phyloP scores from a whole-genome alignment of 192 early-diverging fungal species.

The Coemansia sp. region DNA sequence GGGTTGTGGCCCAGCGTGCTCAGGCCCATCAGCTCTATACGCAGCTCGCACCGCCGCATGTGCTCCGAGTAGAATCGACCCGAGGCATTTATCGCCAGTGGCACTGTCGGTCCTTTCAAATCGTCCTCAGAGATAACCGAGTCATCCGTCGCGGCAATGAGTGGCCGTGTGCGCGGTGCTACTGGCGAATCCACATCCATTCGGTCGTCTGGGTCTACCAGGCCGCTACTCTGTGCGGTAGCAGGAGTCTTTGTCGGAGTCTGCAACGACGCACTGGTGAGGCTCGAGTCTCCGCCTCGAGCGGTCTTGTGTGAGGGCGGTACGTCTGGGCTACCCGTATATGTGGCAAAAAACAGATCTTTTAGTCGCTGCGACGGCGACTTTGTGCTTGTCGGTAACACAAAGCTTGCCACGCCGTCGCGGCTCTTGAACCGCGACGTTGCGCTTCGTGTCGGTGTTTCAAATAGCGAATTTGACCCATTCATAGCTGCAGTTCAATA shows the following conservation, averaged over 20 bases:
- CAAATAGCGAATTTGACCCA: slow-evolving; percentile 12
- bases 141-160: neutral
- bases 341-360: slow-evolving; percentile 47
- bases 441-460: slow-evolving; percentile 31
- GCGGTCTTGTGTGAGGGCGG: slow-evolving; percentile 5
- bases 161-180: neutral
- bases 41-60: slow-evolving; percentile 48
- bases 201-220: slow-evolving; percentile 6
- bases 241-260: slow-evolving; percentile 25
- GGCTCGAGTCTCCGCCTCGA: neutral
- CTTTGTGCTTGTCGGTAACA: slow-evolving; percentile 3
- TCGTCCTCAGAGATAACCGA: slow-evolving; percentile 26
- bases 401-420: slow-evolving; percentile 1
- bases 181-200: slow-evolving; percentile 41
- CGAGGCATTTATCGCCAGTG: slow-evolving; percentile 29
- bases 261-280: slow-evolving; percentile 21
- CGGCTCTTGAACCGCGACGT: slow-evolving; percentile 16
- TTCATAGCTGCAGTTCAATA: slow-evolving; percentile 3
- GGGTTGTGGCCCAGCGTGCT: slow-evolving; percentile 65
- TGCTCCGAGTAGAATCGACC: slow-evolving; percentile 52
- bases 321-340: slow-evolving; percentile 27
- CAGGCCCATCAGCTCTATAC: slow-evolving; percentile 44
- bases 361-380: slow-evolving; percentile 48
- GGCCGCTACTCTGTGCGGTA: neutral
- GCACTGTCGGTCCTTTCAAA: slow-evolving; percentile 19